Percentiles rank a stretch among this genome's conserved stretches.
Evolutionary conservation across 768 basidiomycete genomes (phyloP).

Genomic region (Pleurotus giganteus): DNA sequence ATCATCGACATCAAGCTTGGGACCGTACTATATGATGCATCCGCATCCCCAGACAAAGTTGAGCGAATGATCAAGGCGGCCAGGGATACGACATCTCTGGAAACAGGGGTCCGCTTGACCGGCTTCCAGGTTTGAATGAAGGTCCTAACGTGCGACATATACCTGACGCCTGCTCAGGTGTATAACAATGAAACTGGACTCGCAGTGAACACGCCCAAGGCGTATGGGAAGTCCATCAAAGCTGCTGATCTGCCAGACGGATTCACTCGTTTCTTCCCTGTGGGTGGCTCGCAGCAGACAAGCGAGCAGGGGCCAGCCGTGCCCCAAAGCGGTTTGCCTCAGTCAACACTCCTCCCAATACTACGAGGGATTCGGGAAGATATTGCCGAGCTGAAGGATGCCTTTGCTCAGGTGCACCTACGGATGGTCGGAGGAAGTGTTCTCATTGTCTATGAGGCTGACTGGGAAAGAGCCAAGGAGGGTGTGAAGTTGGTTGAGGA

Average conservation of each 20-base stretch:
- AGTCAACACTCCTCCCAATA: conserved; percentile 50
- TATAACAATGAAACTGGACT: conserved; percentile 57
- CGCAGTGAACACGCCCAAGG: conserved; percentile 66
- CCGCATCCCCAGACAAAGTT: conserved; percentile 68
- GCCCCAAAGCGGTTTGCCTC: conserved; percentile 52
- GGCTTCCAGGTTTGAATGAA: conserved; percentile 76
- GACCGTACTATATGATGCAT: conserved; percentile 77
- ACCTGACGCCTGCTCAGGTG: conserved; percentile 44
- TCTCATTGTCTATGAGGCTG: conserved; percentile 72
- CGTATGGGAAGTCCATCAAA: conserved; percentile 77
- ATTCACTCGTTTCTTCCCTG: conserved; percentile 76
- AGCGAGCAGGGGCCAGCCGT: conserved; percentile 9
- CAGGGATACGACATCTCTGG: conserved; percentile 63
- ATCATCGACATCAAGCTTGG: conserved; percentile 94
- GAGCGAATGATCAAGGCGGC: conserved; percentile 75
- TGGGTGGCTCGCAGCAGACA: conserved; percentile 20
- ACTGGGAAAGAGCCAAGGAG: conserved; percentile 40
- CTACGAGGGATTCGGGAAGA: conserved; percentile 53
- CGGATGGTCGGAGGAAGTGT: conserved; percentile 83
- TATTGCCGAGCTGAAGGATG: conserved; percentile 46
- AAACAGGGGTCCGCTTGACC: conserved; percentile 80
- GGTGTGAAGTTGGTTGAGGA: conserved; percentile 33
- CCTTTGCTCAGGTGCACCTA: conserved; percentile 56
- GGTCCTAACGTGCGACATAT: conserved; percentile 1
- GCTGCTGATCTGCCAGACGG: conserved; percentile 71